A percentile compares a stretch with the other conserved stretches of the same genome.
Conservation (phyloP, 2,329 filamentous ascomycete genomes). For the Meredithiella fracta region DNA sequence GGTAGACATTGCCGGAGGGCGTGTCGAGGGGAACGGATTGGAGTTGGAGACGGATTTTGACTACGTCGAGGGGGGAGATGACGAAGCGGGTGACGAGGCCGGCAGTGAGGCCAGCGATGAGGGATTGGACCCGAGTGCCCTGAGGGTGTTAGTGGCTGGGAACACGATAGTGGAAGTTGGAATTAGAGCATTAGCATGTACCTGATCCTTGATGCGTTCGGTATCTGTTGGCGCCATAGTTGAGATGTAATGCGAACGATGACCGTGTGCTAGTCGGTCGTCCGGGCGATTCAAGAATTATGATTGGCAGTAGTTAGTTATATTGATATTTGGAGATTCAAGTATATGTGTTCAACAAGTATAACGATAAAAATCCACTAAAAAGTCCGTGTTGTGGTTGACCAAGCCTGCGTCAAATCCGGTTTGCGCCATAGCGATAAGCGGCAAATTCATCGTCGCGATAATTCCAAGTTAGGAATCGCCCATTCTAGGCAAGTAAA, state of each 20-base stretch:
- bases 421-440: conserved; percentile 1
- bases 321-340: no score
- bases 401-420: neutral
- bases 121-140: conserved; percentile 41
- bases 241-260: neutral
- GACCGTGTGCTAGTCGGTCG: no score
- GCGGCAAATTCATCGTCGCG: neutral
- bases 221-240: conserved; percentile 3
- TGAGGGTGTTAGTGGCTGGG: conserved; percentile 16
- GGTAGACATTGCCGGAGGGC: conserved; percentile 35
- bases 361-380: neutral
- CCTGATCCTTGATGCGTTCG: conserved; percentile 15
- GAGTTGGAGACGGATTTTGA: conserved; percentile 94
- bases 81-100: conserved; percentile 86
- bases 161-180: neutral
- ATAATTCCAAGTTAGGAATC: neutral
- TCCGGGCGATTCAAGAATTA: no score
- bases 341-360: neutral
- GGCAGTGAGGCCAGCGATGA: conserved; percentile 44
- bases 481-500: neutral
- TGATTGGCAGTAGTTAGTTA: no score
- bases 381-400: neutral
- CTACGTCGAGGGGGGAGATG: conserved; percentile 86
- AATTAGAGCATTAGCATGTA: conserved; percentile 2
- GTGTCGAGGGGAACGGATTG: conserved; percentile 29